Conservation (phyloP, 805 yeast genomes). For the Myxozyma vanderwaltii region DNA sequence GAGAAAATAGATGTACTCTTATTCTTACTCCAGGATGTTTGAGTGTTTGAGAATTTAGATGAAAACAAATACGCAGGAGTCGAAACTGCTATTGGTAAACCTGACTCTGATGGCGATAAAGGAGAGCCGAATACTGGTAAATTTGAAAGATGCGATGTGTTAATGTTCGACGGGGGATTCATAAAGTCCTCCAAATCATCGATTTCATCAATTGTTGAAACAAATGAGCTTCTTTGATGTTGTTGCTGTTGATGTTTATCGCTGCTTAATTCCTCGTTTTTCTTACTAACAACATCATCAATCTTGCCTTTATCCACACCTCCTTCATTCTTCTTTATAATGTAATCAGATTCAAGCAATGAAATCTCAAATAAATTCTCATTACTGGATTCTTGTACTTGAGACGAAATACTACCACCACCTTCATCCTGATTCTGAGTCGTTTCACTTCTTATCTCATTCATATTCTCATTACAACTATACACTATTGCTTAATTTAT, state of each 20-base stretch:
- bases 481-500: no score
- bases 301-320: not conserved
- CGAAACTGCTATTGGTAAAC: slow-evolving; percentile 9
- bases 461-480: no score
- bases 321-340: not conserved
- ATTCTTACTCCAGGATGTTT: not conserved
- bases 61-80: slow-evolving; percentile 7
- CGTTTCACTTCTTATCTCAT: no score
- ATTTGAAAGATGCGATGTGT: not conserved
- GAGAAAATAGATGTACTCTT: not conserved
- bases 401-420: no score
- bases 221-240: not conserved
- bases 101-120: slow-evolving; percentile 8
- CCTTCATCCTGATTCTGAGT: no score
- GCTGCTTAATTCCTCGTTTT: no score
- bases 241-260: not conserved
- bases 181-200: not conserved
- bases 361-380: not conserved
- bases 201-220: not conserved
- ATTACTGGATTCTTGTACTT: not conserved
- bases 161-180: no score
- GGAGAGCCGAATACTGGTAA: slow-evolving; percentile 6
- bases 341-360: slow-evolving; percentile 5
- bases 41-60: not conserved
- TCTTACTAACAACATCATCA: no score